Conservation (phyloP, 169 alveolate genomes). For the Prorocentrum cordatum region DNA sequence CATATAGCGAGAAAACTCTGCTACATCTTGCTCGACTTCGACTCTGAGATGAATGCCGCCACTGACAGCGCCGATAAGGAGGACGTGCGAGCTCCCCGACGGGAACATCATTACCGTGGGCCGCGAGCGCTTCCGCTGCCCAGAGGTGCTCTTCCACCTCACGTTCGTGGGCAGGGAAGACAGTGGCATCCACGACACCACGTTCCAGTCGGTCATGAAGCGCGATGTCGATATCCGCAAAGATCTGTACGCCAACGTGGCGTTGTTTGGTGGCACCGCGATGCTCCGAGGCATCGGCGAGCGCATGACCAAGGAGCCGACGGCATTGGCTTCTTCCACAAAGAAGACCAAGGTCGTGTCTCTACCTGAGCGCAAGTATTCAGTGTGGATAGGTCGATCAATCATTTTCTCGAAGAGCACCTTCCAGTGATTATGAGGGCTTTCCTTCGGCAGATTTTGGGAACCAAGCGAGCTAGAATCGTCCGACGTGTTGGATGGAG, state of each 20-base stretch:
- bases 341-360: conserved; percentile 94
- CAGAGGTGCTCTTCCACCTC: conserved; percentile 98
- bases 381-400: conserved; percentile 99
- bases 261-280: conserved; percentile 96
- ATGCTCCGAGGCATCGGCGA: conserved; percentile 95
- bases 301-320: conserved; percentile 94
- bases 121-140: conserved; percentile 94
- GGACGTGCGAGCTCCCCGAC: conserved; percentile 97
- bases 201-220: conserved; percentile 92
- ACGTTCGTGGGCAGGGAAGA: conserved; percentile 81
- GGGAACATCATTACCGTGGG: conserved; percentile 92
- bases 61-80: conserved; percentile 50
- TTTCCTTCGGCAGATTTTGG: no score
- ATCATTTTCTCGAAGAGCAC: conserved; percentile 90
- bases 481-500: no score
- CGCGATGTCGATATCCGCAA: conserved; percentile 96
- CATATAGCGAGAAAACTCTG: conserved; percentile 91
- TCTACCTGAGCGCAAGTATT: conserved; percentile 96
- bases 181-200: conserved; percentile 89
- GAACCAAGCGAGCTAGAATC: no score
- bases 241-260: conserved; percentile 91
- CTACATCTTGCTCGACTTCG: conserved; percentile 90
- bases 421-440: conserved; percentile 96
- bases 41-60: conserved; percentile 86
- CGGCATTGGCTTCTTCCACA: conserved; percentile 92